Percentiles rank a stretch among this genome's conserved stretches.
Evolutionary conservation across 345 rosid species (phyloP).

Genomic region (Dimocarpus longan): DNA sequence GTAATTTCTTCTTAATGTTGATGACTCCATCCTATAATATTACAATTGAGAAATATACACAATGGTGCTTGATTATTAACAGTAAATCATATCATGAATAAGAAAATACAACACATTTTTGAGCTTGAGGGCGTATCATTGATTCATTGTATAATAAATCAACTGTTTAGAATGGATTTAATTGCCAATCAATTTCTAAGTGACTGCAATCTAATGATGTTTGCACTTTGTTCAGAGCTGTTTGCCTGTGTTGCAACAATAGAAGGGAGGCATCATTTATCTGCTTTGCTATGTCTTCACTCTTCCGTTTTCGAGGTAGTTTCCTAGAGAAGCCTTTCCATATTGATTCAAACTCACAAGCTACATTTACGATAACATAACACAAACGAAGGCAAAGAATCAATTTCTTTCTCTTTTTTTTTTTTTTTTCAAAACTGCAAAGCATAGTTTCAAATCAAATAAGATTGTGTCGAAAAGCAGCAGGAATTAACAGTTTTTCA

Average conservation of each 20-base stretch:
- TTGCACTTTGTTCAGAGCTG: slow-evolving; percentile 41
- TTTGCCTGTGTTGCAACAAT: slow-evolving; percentile 52
- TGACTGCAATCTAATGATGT: slow-evolving; percentile 40
- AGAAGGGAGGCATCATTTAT: slow-evolving; percentile 29
- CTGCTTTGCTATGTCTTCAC: slow-evolving; percentile 19
- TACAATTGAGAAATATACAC: not conserved
- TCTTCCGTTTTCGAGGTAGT: slow-evolving; percentile 39
- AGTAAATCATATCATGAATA: not conserved
- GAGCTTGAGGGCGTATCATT: not conserved
- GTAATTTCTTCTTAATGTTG: not conserved
- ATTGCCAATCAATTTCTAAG: slow-evolving; percentile 51
- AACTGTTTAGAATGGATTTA: slow-evolving; percentile 26
- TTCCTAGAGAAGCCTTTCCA: slow-evolving; percentile 57
- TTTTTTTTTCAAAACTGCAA: too few relatives aligned
- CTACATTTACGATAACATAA: slow-evolving; percentile 19
- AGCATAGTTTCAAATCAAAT: too few relatives aligned
- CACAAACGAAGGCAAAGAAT: not conserved
- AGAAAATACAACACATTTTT: not conserved
- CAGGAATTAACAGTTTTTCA: too few relatives aligned
- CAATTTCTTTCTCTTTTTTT: not conserved
- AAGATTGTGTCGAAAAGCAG: not conserved
- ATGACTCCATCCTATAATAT: not conserved
- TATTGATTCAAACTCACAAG: slow-evolving; percentile 51
- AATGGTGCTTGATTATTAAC: not conserved
- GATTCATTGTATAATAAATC: not conserved